These are phyloP conservation scores for Cymbopogon citratus DNA, from an alignment of 176 grass and related monocot genomes.

Conservation along the genomic window DNA sequence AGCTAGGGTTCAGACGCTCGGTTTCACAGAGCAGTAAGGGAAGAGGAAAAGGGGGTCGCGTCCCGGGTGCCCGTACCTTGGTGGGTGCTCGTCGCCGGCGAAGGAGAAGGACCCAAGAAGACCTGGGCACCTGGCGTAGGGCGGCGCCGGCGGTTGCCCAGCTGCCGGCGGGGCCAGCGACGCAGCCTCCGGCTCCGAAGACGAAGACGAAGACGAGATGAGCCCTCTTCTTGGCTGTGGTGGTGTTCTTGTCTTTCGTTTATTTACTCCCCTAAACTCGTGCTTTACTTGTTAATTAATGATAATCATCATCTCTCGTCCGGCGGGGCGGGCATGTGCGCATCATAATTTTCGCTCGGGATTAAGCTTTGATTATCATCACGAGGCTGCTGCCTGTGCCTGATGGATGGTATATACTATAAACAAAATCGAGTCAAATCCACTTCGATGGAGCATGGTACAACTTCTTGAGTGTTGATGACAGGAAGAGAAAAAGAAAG, in stretches of 20 bases:
- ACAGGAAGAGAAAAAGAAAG: neutral
- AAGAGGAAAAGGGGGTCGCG: neutral
- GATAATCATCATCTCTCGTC: neutral
- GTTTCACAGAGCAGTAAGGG: neutral
- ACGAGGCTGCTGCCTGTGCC: neutral
- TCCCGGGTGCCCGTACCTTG: neutral
- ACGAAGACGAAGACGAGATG: neutral
- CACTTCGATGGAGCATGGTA: neutral
- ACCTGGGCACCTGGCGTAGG: neutral
- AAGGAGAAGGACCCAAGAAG: neutral
- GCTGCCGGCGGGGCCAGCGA: neutral
- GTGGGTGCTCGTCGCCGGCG: neutral
- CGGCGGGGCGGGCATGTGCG: neutral
- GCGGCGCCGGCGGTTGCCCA: neutral
- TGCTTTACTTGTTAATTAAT: neutral
- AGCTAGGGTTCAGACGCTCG: neutral
- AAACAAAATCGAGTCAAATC: neutral
- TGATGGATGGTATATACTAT: neutral
- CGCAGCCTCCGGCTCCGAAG: neutral
- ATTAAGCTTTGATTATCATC: neutral
- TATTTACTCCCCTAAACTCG: neutral
- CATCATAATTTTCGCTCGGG: neutral
- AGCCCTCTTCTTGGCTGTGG: conserved; percentile 18
- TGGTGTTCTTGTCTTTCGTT: neutral
- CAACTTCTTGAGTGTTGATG: neutral